phyloP scores from a whole-genome alignment of 2,329 filamentous ascomycete genomes.

The Trichoderma guizhouense region DNA sequence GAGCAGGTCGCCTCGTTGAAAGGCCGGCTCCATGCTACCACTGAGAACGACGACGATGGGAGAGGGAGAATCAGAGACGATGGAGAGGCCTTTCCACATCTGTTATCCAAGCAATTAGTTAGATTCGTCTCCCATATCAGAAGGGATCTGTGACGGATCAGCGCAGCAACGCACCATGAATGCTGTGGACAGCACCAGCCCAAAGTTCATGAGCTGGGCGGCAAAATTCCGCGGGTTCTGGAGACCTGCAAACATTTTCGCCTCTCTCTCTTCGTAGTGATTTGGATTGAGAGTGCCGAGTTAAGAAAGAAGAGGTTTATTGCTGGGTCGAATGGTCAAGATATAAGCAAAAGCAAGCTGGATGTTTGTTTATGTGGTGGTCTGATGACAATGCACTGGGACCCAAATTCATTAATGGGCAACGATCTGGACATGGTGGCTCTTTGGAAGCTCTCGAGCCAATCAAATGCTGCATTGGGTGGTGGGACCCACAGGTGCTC shows the following conservation, averaged over 20 bases:
- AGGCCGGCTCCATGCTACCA: conserved; percentile 80
- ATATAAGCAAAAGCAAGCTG: not conserved
- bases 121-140: not conserved
- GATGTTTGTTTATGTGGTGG: not conserved
- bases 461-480: not conserved
- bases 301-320: not conserved
- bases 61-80: conserved; percentile 70
- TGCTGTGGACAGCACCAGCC: conserved; percentile 81
- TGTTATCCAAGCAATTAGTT: conserved; percentile 25
- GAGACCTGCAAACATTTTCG: conserved; percentile 63
- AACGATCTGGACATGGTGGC: conserved; percentile 30
- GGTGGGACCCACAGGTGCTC: not conserved
- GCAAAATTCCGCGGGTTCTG: conserved; percentile 76
- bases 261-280: not conserved
- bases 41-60: conserved; percentile 82
- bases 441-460: conserved; percentile 22
- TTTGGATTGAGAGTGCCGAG: not conserved
- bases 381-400: conserved; percentile 4
- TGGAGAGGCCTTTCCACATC: conserved; percentile 86
- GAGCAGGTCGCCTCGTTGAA: conserved; percentile 72
- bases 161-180: conserved; percentile 63
- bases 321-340: not conserved
- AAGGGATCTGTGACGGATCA: not conserved
- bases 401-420: not conserved
- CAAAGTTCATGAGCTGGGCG: conserved; percentile 84